Percentiles rank a stretch among this genome's conserved stretches.
Conservation (phyloP, 1,284 basidiomycete genomes). For the Phlebopus sp. region DNA sequence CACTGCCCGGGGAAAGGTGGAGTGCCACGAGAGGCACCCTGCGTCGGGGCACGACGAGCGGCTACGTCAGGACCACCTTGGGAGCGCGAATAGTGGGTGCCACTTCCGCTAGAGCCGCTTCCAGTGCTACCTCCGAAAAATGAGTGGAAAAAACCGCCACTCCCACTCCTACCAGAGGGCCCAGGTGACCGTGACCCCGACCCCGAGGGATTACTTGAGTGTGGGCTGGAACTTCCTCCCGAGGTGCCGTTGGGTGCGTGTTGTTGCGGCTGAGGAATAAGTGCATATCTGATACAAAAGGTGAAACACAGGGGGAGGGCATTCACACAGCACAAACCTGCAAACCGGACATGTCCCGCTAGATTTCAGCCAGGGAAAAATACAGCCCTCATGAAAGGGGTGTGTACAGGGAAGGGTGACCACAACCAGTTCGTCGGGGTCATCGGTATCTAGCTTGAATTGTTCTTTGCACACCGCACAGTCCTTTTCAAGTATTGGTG, state of each 20-base stretch:
- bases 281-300: constrained; percentile 17
- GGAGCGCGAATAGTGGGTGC: constrained; percentile 13
- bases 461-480: constrained; percentile 81
- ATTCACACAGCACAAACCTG: constrained; percentile 46
- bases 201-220: constrained; percentile 14
- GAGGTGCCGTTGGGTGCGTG: constrained; percentile 18
- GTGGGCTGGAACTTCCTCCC: constrained; percentile 18
- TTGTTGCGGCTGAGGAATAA: constrained; percentile 29
- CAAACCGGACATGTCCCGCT: constrained; percentile 86
- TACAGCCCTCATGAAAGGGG: constrained; percentile 79
- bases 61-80: constrained; percentile 6
- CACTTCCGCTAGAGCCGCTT: constrained; percentile 15
- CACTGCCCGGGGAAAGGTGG: constrained; percentile 30
- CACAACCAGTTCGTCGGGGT: constrained; percentile 67
- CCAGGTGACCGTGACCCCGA: constrained; percentile 18
- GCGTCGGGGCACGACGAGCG: constrained; percentile 10
- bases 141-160: constrained; percentile 22
- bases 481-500: constrained; percentile 57
- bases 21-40: constrained; percentile 8
- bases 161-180: constrained; percentile 17
- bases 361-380: constrained; percentile 78
- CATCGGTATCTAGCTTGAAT: constrained; percentile 62
- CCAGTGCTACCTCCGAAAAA: constrained; percentile 26
- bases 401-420: constrained; percentile 77
- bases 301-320: constrained; percentile 37